These are phyloP conservation scores for Arthrobotrys iridis DNA, from an alignment of 2,329 filamentous ascomycete genomes.

Conservation along the genomic window DNA sequence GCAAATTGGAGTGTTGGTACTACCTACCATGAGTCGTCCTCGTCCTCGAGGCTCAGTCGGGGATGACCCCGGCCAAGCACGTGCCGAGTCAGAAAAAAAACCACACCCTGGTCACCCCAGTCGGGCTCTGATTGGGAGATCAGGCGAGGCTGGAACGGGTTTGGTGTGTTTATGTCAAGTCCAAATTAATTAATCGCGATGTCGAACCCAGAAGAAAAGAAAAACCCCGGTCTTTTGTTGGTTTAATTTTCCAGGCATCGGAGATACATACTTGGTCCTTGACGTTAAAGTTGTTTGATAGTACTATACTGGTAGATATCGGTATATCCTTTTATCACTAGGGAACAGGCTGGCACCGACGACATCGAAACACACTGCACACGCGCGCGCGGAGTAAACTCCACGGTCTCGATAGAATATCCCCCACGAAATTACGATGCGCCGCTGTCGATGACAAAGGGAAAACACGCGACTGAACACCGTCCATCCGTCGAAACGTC, in stretches of 20 bases:
- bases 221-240: background rate
- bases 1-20: no score
- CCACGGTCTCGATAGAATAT: background rate
- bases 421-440: background rate
- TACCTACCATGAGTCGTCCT: no score
- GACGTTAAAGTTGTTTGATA: slow-evolving; percentile 47
- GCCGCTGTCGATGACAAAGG: slow-evolving; percentile 27
- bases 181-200: slow-evolving; percentile 18
- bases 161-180: slow-evolving; percentile 1
- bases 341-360: background rate
- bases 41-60: no score
- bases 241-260: background rate
- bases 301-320: slow-evolving; percentile 7
- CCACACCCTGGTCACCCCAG: background rate
- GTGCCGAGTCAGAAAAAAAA: no score
- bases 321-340: background rate
- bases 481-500: background rate
- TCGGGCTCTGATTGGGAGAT: slow-evolving; percentile 25
- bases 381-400: slow-evolving; percentile 3
- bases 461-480: background rate
- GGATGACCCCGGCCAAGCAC: no score
- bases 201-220: no score
- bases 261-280: slow-evolving; percentile 6
- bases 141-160: slow-evolving; percentile 22
- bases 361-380: background rate